Evolutionary conservation across 1,139 yeast genomes (phyloP).

Genomic region (Geotrichum reessii): DNA sequence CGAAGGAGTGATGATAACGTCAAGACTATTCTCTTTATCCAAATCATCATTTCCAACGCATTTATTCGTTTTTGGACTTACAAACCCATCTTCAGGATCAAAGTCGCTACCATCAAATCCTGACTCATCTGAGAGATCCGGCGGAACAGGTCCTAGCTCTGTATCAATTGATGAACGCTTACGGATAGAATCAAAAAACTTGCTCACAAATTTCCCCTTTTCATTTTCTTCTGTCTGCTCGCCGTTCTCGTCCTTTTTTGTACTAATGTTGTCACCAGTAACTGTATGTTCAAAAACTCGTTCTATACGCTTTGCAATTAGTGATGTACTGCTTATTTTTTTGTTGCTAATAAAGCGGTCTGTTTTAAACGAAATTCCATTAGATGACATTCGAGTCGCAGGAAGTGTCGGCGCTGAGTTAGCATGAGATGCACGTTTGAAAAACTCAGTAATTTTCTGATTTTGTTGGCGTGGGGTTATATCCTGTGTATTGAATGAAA

Average conservation of each 20-base stretch:
- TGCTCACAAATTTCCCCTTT: conserved; percentile 6
- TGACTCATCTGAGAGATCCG: background rate
- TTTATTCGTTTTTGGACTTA: background rate
- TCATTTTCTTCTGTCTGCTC: background rate
- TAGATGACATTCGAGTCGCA: background rate
- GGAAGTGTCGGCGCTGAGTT: conserved; percentile 5
- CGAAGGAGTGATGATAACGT: background rate
- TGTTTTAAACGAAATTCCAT: background rate
- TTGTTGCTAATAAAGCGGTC: background rate
- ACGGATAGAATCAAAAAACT: conserved; percentile 2
- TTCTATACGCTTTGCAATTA: background rate
- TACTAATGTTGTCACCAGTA: background rate
- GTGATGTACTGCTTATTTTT: background rate
- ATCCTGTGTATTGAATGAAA: background rate
- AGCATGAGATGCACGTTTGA: conserved; percentile 9
- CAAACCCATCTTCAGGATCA: background rate
- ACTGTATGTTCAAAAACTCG: background rate
- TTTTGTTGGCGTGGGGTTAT: background rate
- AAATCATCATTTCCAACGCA: background rate
- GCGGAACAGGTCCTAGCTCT: background rate
- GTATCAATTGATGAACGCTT: background rate
- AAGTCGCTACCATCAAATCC: background rate
- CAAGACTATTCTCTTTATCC: background rate
- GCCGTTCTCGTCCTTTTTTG: background rate
- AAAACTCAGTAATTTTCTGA: conserved; percentile 9